A percentile compares a stretch with the other conserved stretches of the same genome.
Conservation (phyloP, 2,329 filamentous ascomycete genomes). For the Pseudocercospora musae region DNA sequence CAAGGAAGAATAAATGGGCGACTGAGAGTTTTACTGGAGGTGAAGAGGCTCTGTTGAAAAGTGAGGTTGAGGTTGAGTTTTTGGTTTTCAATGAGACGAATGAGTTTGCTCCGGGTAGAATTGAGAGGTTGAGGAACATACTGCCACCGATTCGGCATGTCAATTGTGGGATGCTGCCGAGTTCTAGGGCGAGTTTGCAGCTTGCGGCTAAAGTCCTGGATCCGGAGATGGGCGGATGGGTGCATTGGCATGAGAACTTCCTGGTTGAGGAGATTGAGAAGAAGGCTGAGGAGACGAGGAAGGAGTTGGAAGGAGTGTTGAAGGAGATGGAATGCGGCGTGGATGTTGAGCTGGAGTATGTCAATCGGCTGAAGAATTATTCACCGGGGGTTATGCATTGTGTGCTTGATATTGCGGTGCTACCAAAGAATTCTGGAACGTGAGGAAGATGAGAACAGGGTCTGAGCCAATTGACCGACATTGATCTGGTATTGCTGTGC, state of each 20-base stretch:
- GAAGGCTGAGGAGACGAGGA: slow-evolving; percentile 42
- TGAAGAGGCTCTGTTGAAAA: slow-evolving; percentile 2
- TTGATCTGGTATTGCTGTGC: neutral
- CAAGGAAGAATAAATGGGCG: neutral
- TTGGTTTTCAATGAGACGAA: slow-evolving; percentile 44
- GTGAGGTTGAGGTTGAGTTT: slow-evolving; percentile 28
- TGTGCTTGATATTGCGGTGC: slow-evolving; percentile 53
- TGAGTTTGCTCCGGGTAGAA: slow-evolving; percentile 31
- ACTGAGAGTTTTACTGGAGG: slow-evolving; percentile 4
- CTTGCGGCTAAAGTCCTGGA: slow-evolving; percentile 51
- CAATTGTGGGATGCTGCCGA: slow-evolving; percentile 57
- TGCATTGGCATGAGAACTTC: slow-evolving; percentile 62
- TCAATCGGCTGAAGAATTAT: slow-evolving; percentile 58
- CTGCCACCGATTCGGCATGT: slow-evolving; percentile 52
- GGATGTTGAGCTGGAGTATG: slow-evolving; percentile 36
- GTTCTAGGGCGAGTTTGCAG: slow-evolving; percentile 49
- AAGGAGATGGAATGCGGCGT: slow-evolving; percentile 8
- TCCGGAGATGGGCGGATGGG: slow-evolving; percentile 49
- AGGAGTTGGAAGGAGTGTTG: slow-evolving; percentile 28
- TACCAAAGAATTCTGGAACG: neutral
- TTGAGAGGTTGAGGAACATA: slow-evolving; percentile 23
- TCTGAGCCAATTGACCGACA: neutral
- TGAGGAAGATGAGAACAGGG: neutral
- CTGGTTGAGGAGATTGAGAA: slow-evolving; percentile 45
- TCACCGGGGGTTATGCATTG: slow-evolving; percentile 60